Conservation (phyloP, 441 rosid species). For the Rhodomyrtus psidioides region DNA sequence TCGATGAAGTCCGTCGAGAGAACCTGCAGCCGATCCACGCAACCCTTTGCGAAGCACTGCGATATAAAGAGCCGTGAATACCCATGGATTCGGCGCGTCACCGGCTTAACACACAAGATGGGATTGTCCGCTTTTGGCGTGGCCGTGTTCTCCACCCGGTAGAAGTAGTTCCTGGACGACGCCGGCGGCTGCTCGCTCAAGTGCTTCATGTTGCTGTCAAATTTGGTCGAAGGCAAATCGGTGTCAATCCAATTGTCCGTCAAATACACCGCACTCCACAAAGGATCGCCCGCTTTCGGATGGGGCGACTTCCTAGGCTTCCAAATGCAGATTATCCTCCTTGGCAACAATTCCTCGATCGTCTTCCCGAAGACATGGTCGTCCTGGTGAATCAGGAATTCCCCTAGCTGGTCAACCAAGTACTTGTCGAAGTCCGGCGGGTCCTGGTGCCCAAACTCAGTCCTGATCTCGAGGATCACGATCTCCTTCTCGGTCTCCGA, state of each 20-base stretch:
- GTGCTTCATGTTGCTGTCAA: constrained; percentile 4
- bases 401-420: constrained; percentile 7
- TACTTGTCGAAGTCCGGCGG: constrained; percentile 10
- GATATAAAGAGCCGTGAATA: constrained; percentile 7
- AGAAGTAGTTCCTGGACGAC: constrained; percentile 7
- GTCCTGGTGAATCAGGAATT: constrained; percentile 7
- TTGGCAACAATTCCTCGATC: not conserved
- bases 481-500: constrained; percentile 10
- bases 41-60: not conserved
- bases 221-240: constrained; percentile 7
- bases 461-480: constrained; percentile 9
- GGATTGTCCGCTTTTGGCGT: constrained; percentile 11
- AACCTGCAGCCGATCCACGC: constrained; percentile 1
- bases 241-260: constrained; percentile 12
- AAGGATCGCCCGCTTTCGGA: not conserved
- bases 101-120: constrained; percentile 3
- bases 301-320: constrained; percentile 6
- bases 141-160: constrained; percentile 11
- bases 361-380: constrained; percentile 2
- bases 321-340: constrained; percentile 9
- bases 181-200: constrained; percentile 3
- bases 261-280: constrained; percentile 7
- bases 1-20: constrained; percentile 10
- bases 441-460: constrained; percentile 9
- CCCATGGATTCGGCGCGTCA: constrained; percentile 2